phyloP scores from a whole-genome alignment of 495 filamentous ascomycete genomes.

The Aspergillus taichungensis region DNA sequence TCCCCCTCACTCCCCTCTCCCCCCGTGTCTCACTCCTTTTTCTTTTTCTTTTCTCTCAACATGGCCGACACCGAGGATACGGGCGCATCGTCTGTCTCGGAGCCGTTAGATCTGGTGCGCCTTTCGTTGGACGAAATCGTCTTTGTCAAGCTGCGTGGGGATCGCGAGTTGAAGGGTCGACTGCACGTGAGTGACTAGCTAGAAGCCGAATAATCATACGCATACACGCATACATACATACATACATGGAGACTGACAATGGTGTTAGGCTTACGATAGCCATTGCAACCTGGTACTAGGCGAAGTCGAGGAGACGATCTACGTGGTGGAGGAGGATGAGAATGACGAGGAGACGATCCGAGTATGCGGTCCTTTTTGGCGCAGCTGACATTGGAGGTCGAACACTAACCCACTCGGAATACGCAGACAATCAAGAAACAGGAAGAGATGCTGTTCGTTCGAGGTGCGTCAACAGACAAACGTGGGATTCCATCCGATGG shows the following conservation, averaged over 20 bases:
- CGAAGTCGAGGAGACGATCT: constrained; percentile 95
- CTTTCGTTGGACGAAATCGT: constrained; percentile 91
- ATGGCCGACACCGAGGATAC: constrained; percentile 72
- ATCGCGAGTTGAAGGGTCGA: constrained; percentile 89
- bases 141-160: constrained; percentile 92
- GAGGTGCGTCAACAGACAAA: constrained; percentile 53
- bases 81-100: constrained; percentile 55
- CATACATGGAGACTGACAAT: constrained; percentile 7
- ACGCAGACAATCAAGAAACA: constrained; percentile 84
- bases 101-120: constrained; percentile 90
- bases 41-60: constrained; percentile 2
- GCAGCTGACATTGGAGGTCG: neutral
- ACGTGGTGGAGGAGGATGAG: constrained; percentile 74
- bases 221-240: neutral
- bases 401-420: constrained; percentile 4
- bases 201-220: neutral
- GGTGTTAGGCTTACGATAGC: constrained; percentile 85
- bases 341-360: constrained; percentile 67
- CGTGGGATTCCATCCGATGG: neutral
- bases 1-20: neutral
- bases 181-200: constrained; percentile 61
- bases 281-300: constrained; percentile 98
- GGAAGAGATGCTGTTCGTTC: constrained; percentile 97
- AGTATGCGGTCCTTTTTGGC: constrained; percentile 38
- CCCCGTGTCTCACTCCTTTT: neutral